Percentiles rank a stretch among this genome's conserved stretches.
phyloP scores from a whole-genome alignment of 345 rosid genomes.

The Moricandia arvensis region DNA sequence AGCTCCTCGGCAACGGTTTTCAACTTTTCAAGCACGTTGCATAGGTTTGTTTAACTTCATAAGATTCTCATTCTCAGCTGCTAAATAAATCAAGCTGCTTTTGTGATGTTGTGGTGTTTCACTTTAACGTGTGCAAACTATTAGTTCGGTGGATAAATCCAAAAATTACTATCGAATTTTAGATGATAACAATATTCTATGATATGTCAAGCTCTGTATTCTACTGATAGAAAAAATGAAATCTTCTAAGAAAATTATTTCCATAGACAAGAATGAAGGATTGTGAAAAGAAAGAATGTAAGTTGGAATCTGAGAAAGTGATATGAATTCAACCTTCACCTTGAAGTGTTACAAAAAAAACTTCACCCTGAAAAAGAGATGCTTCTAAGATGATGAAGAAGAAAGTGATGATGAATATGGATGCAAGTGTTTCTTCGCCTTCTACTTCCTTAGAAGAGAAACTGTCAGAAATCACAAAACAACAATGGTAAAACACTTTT shows the following conservation, averaged over 20 bases:
- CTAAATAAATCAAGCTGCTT: neutral
- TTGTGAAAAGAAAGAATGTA: neutral
- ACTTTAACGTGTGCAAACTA: too few relatives aligned
- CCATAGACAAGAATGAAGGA: slow-evolving; percentile 18
- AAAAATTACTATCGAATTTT: too few relatives aligned
- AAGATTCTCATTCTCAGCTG: neutral
- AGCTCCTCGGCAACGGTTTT: slow-evolving; percentile 81
- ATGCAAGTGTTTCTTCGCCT: too few relatives aligned
- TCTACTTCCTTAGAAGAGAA: too few relatives aligned
- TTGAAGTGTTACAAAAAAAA: slow-evolving; percentile 36
- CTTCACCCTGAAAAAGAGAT: too few relatives aligned
- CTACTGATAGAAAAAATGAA: slow-evolving; percentile 22
- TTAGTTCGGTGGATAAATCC: too few relatives aligned
- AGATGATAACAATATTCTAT: too few relatives aligned
- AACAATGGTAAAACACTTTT: too few relatives aligned
- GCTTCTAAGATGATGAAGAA: too few relatives aligned
- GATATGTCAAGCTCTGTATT: slow-evolving; percentile 54
- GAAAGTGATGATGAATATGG: too few relatives aligned
- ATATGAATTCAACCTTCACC: slow-evolving; percentile 34
- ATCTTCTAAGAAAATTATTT: slow-evolving; percentile 31
- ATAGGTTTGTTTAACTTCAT: neutral
- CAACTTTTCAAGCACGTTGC: slow-evolving; percentile 78
- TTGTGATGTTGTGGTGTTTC: slow-evolving; percentile 11
- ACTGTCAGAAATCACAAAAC: too few relatives aligned
- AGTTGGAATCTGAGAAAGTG: slow-evolving; percentile 44